Evolutionary conservation across 345 rosid species (phyloP).

Genomic region (Capsella bursapastoris): DNA sequence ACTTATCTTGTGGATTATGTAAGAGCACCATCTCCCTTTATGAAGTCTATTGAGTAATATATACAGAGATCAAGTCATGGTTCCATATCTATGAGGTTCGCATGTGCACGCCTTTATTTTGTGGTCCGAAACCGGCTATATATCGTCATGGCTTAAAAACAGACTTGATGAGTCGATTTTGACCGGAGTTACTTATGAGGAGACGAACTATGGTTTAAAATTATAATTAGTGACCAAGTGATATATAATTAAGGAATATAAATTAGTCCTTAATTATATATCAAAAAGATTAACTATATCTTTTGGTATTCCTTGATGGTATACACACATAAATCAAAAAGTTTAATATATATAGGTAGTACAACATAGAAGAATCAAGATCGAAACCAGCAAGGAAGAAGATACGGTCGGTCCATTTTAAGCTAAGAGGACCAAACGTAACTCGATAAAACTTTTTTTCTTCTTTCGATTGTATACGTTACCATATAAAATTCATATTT

Average conservation of each 20-base stretch:
- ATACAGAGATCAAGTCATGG: not conserved
- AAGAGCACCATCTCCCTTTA: slow-evolving; percentile 21
- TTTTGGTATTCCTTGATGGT: not conserved
- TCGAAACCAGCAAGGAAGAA: slow-evolving; percentile 27
- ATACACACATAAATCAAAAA: not conserved
- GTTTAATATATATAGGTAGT: slow-evolving; percentile 31
- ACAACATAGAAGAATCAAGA: slow-evolving; percentile 30
- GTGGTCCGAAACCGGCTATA: slow-evolving; percentile 10
- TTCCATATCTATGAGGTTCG: not conserved
- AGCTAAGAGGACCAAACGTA: slow-evolving; percentile 41
- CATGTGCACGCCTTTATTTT: slow-evolving; percentile 34
- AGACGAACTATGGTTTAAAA: too few relatives aligned
- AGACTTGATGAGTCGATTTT: too few relatives aligned
- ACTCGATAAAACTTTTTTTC: not conserved
- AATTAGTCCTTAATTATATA: too few relatives aligned
- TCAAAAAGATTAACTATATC: too few relatives aligned
- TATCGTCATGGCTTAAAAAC: too few relatives aligned
- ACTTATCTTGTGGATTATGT: slow-evolving; percentile 10
- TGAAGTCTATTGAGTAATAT: not conserved
- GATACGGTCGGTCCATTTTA: slow-evolving; percentile 43
- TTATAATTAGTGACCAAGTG: too few relatives aligned
- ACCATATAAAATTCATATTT: slow-evolving; percentile 9
- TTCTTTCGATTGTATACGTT: slow-evolving; percentile 14
- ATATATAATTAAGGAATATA: too few relatives aligned
- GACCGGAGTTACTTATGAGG: too few relatives aligned